Evolutionary conservation across 148 eudicot genomes (phyloP), one percentile per base, ranked within the genome.

Genomic region (Fallopia convolvulus): DNA sequence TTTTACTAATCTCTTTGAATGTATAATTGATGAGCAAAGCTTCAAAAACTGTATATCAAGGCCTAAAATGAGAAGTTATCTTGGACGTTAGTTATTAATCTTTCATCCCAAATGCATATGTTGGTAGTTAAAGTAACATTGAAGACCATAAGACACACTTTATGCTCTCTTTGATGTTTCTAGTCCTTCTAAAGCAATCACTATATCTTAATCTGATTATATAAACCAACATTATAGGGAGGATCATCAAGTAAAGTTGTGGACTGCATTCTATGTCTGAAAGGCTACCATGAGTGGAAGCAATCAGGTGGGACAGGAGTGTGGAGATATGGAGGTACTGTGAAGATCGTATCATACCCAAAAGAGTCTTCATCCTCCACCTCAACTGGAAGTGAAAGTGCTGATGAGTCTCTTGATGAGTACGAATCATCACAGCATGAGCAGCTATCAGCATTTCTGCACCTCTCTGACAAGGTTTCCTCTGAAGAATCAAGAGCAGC

Each of bases 321-420:
- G 55, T 94, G 99, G 99, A 92, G 87, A 81, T 94, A 94, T 58
- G 99, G 99, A 65, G 97, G 99, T 49, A 92, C 96, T 5, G 92
- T 94, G 75, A 89, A 83, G 86, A 94, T 94, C 74, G 89, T 91
- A 23, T 86, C 97, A 4, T 81, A 83, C 20, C 87, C 89, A 1
- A 90, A 88, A 76, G 98, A 84, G 46, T 84, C 91, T 32, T 86
- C 91, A 3, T 84, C 92, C 2, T 84, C 91, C 65, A 90, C 97
- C 40, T 82, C 88, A n/a, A 80, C 86, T 56, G 89, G 91, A 42
- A 92, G 90, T 88, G 97, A 92, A 77, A 88, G 88, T 82, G 81
- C 95, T 61, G 93, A 92, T 80, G 98, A 94, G 46, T 92, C 97
- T 20, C 66, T 90, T 36, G 97, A 94, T 82, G 99, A 90, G 49